Conservation (phyloP, 352 stramenopile species). For the Elongisporangium senticosum region DNA sequence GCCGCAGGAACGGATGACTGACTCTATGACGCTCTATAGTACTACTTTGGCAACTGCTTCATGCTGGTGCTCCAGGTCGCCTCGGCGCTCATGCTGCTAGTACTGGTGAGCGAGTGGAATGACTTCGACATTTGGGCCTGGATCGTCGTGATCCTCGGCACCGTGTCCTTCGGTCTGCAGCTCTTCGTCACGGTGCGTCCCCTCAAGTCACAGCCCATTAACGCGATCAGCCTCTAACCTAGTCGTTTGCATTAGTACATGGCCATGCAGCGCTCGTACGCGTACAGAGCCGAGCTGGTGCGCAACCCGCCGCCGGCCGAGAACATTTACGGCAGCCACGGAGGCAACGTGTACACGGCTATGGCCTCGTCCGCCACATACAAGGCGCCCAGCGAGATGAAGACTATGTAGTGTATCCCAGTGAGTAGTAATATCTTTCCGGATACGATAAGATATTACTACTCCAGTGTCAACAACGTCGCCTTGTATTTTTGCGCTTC, state of each 20-base stretch:
- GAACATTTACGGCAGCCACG: slow-evolving; percentile 56
- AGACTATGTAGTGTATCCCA: slow-evolving; percentile 50
- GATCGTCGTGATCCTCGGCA: slow-evolving; percentile 65
- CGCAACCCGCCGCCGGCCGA: slow-evolving; percentile 71
- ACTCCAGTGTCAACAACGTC: no score
- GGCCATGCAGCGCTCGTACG: slow-evolving; percentile 66
- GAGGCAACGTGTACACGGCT: slow-evolving; percentile 55
- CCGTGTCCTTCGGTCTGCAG: slow-evolving; percentile 57
- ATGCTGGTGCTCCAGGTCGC: slow-evolving; percentile 72
- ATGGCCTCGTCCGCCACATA: slow-evolving; percentile 37
- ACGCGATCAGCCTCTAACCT: slow-evolving; percentile 1
- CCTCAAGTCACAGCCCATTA: background rate
- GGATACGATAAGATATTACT: no score
- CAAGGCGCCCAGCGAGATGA: slow-evolving; percentile 53
- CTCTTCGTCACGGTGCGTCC: slow-evolving; percentile 56
- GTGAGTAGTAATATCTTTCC: no score
- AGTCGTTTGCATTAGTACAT: slow-evolving; percentile 33
- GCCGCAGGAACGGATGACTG: no score
- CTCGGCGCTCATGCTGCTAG: slow-evolving; percentile 65
- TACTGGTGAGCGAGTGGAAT: slow-evolving; percentile 75
- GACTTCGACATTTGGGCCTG: slow-evolving; percentile 71
- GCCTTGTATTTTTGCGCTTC: no score
- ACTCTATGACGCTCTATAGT: slow-evolving; percentile 21
- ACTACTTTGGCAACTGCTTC: slow-evolving; percentile 87
- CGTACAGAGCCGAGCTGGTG: slow-evolving; percentile 80